These are phyloP conservation scores for Prinsepia uniflora DNA, from an alignment of 306 rosid species.

Conservation along the genomic window DNA sequence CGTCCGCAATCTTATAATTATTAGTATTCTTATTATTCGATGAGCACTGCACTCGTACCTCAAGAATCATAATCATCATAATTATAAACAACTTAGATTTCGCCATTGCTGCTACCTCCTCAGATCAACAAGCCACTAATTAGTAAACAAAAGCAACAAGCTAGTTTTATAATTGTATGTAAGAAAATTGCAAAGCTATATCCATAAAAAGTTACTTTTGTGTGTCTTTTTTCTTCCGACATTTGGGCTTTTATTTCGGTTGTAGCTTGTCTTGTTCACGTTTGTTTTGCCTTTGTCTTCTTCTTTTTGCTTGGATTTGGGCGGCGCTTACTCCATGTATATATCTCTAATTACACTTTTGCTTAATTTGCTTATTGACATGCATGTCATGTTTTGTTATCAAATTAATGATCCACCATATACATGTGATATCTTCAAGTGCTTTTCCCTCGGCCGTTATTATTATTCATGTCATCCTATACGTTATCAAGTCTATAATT, in stretches of 20 bases:
- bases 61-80: neutral
- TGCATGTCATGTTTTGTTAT: neutral
- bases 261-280: conserved; percentile 13
- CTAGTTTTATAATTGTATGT: no score
- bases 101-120: no score
- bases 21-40: neutral
- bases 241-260: no score
- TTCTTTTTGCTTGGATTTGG: conserved; percentile 1
- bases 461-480: no score
- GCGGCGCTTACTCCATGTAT: neutral
- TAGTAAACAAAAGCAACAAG: no score
- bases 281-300: neutral
- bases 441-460: no score
- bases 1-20: no score
- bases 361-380: conserved; percentile 10
- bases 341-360: neutral
- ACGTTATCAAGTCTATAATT: no score
- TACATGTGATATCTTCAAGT: no score
- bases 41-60: neutral
- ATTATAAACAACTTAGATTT: no score
- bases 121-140: neutral
- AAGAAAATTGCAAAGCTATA: no score
- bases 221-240: neutral
- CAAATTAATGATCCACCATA: no score
- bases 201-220: conserved; percentile 15